Evolutionary conservation across 2,329 filamentous ascomycete genomes (phyloP), one percentile per base, ranked within the genome.

Genomic region (Hymenoscyphus repandus): DNA sequence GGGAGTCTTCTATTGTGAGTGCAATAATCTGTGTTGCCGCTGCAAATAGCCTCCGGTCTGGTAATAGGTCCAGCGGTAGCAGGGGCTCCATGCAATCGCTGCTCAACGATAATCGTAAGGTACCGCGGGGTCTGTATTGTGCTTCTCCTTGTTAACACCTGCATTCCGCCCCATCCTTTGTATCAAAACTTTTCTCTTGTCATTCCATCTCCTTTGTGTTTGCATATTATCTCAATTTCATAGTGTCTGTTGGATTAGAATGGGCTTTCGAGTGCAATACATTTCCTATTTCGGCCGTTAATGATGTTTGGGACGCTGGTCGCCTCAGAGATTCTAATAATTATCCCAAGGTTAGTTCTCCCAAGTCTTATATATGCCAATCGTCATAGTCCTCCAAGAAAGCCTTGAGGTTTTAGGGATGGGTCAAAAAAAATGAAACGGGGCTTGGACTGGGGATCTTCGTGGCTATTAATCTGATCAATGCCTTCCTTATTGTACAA

Each of bases 231-330:
- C 45, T 22, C 27, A 18, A 54, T 58, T 55, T 36, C 38, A 30
- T 54, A 54, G 18, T 49, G 38, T 45, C 30, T 45, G 22, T 34
- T 37, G 47, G 39, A 41, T 37, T 49, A 53, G 46, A 53, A 53
- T 53, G 46, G 46, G 46, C 46, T 40, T 12, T 49, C 40, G 46
- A 45, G 36, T 49, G 36, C 37, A 45, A 20, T 37, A 49, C 18
- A 47, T 59, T 52, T 53, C 50, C 50, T 39, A 58, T 45, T 52
- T 44, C 18, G 43, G 18, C 20, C 59, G 57, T 51, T 64, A 64
- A 65, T 62, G 57, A 66, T 66, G 63, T 60, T 55, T 59, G 60
- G 58, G 64, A 64, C 64, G 63, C 62, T 62, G 63, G 63, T 47
- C 63, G 63, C 57, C 62, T 60, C 62, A 56, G 39, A 54, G 45